Base-by-base conservation (phyloP, 306 rosid species). In the Styphnolobium japonicum region DNA sequence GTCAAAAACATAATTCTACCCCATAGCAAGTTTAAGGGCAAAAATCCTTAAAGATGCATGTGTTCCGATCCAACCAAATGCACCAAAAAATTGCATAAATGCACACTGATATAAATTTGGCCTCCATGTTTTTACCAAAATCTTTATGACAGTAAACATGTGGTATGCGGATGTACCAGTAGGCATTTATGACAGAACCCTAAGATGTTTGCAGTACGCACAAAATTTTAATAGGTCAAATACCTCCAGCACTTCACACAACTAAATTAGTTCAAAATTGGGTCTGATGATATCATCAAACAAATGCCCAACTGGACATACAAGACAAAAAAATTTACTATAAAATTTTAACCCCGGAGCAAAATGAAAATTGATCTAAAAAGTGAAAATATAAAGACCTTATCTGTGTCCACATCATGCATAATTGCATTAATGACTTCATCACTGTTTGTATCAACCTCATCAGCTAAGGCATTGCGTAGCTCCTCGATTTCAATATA, bases 331-430 rank as follows among this genome's bases (percentile, higher is more conserved):
- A 18, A 14, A 36, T 36, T 6, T 57, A 56, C 80, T 18, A 55
- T 53, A 12, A 14, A 58, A 42, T 23, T 25, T 40, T 27, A 6
- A 75, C 69, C 33, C 42, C n/a, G n/a, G n/a, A n/a, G n/a, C 39
- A n/a, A 14, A 62, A 18, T 6, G 11, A 23, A 39, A n/a, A 56
- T 2, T 55, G 49, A 73, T 39, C 52, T 57, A 40, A 48, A 9
- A 36, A 19, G 67, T 33, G 39, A 69, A 53, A 39, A 64, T 12
- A 22, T 7, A 68, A 91, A 29, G 36, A 93, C 99, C 99, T 96
- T 93, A 85, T 96, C 98, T 5, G 98, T 89, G 85, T 96, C 99
- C 71, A 96, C 99, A 1, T 96, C 99, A 60, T 78, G 81, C 86
- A 96, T 90, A 72, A 96, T 93, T 74, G 93, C 97, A 64, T 71